Percentiles rank a stretch among this genome's conserved stretches.
Evolutionary conservation across 2,329 filamentous ascomycete species (phyloP).

Genomic region (Venturia aucupariae): DNA sequence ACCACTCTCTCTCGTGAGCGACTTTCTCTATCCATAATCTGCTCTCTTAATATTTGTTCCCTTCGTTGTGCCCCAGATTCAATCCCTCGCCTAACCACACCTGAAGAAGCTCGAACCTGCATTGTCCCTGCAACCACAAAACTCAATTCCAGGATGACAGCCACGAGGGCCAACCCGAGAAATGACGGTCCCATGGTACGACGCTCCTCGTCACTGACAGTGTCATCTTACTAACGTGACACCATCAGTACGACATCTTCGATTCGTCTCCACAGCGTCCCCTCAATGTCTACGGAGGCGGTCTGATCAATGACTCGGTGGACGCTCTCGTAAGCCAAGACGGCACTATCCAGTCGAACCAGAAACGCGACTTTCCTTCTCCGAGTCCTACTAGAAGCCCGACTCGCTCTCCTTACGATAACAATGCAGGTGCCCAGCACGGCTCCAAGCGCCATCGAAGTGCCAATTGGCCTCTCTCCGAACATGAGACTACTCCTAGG

Average conservation of each 20-base stretch:
- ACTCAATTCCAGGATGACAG: not conserved
- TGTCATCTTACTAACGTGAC: not conserved
- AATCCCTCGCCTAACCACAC: not conserved
- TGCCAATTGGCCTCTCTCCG: conserved; percentile 17
- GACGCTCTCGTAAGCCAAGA: conserved; percentile 4
- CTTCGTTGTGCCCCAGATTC: not conserved
- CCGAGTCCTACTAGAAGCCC: not conserved
- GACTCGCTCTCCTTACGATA: not conserved
- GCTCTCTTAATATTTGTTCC: not conserved
- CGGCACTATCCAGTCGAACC: conserved; percentile 4
- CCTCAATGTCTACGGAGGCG: not conserved
- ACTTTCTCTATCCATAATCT: not conserved
- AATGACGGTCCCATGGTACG: not conserved
- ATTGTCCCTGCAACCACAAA: not conserved
- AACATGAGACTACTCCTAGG: conserved; percentile 5
- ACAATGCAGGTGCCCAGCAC: conserved; percentile 1
- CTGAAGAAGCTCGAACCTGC: not conserved
- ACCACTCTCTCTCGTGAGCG: not conserved
- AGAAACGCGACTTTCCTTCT: conserved; percentile 1
- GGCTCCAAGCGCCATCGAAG: conserved; percentile 16
- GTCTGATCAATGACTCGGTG: not conserved
- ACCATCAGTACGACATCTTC: conserved; percentile 7
- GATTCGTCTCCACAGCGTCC: conserved; percentile 10
- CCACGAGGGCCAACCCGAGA: not conserved
- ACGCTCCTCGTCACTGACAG: no score